These are phyloP conservation scores for Asterophora lycoperdoides DNA, from an alignment of 768 basidiomycete genomes.

Conservation along the genomic window DNA sequence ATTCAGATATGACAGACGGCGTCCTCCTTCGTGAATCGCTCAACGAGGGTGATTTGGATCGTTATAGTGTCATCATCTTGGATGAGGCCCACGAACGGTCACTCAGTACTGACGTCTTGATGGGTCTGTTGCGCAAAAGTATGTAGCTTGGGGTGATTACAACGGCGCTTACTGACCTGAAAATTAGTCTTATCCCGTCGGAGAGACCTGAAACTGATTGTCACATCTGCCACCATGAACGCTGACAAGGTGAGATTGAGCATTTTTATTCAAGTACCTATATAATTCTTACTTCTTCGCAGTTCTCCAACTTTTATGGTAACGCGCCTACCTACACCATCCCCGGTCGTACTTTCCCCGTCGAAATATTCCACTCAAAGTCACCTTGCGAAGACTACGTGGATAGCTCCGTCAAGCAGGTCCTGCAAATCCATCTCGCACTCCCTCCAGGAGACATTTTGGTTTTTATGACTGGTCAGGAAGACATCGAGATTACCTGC, in stretches of 20 bases:
- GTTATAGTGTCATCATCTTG: slow-evolving; percentile 96
- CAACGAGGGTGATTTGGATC: slow-evolving; percentile 97
- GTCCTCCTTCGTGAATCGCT: slow-evolving; percentile 96
- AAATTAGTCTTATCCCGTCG: slow-evolving; percentile 75
- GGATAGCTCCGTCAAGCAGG: slow-evolving; percentile 96
- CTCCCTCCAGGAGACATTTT: slow-evolving; percentile 91
- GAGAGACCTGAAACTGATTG: slow-evolving; percentile 91
- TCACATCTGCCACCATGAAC: slow-evolving; percentile 99
- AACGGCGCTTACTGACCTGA: slow-evolving; percentile 5
- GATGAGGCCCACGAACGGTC: slow-evolving; percentile 99
- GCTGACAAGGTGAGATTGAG: slow-evolving; percentile 76
- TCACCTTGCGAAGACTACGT: slow-evolving; percentile 99
- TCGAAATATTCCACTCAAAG: slow-evolving; percentile 93
- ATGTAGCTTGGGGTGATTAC: slow-evolving; percentile 21
- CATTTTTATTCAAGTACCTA: neutral
- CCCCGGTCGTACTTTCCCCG: slow-evolving; percentile 89
- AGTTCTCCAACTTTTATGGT: slow-evolving; percentile 96
- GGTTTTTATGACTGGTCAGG: slow-evolving; percentile 99
- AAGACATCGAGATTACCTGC: slow-evolving; percentile 97
- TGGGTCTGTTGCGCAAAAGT: slow-evolving; percentile 96
- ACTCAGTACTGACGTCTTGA: slow-evolving; percentile 94
- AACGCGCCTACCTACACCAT: slow-evolving; percentile 95
- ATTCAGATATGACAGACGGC: slow-evolving; percentile 95
- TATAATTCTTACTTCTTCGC: neutral
- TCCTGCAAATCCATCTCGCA: slow-evolving; percentile 93